Evolutionary conservation across 208 protist species (phyloP), one percentile per base, ranked within the genome.

Genomic region (Sergeia podlipaevii): DNA sequence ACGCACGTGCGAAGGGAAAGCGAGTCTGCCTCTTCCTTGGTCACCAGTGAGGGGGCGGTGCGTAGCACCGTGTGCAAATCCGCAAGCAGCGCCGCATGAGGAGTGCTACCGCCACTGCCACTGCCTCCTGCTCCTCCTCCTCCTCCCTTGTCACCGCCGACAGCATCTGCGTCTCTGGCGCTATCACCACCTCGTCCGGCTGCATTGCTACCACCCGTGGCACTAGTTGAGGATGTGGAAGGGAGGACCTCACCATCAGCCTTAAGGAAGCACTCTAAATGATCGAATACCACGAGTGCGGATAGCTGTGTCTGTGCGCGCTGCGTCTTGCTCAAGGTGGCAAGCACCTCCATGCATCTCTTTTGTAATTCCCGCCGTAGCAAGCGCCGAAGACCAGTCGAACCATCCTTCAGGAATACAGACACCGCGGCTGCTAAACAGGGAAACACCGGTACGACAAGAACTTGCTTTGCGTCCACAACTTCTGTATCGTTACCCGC

Each of bases 211-310:
- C n/a, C n/a, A n/a, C n/a, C n/a, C n/a, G n/a, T n/a, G n/a, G n/a
- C n/a, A n/a, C n/a, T n/a, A n/a, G n/a, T n/a, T n/a, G n/a, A n/a
- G n/a, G n/a, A n/a, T n/a, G n/a, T n/a, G n/a, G n/a, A n/a, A n/a
- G n/a, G n/a, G n/a, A n/a, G n/a, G n/a, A n/a, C 28, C 20, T 20
- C 32, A 3, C 62, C 55, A 18, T 60, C 56, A 6, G 54, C 2
- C 2, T 13, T 33, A 13, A 84, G 37, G 26, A 85, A 89, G 45
- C 78, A 65, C 59, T 89, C 75, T 0, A 81, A 30, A 65, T 87
- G 85, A 36, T 93, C 81, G 13, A 93, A 33, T 26, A 88, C 69
- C 8, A 93, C 45, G 17, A 84, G 24, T 2, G 86, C 45, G 5
- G 64, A 5, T 6, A 62, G 38, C 7, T 54, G 39, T 0, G 29